Conservation (phyloP, 148 eudicot species). For the Camellia sinensis region DNA sequence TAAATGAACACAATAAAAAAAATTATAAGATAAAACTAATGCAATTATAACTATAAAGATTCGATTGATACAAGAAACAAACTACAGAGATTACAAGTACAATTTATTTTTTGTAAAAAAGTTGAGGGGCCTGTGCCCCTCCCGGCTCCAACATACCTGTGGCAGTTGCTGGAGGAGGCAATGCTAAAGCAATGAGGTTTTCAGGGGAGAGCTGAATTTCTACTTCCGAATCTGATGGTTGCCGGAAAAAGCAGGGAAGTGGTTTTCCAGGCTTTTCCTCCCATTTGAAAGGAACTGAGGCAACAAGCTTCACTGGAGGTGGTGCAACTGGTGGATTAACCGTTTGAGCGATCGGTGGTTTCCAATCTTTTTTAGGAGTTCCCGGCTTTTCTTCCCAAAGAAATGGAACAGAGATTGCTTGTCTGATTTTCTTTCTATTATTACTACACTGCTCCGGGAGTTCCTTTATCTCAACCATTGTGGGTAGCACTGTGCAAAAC, state of each 20-base stretch:
- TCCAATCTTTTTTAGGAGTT: slow-evolving; percentile 66
- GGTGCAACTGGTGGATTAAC: slow-evolving; percentile 24
- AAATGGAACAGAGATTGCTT: slow-evolving; percentile 67
- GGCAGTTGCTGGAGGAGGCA: slow-evolving; percentile 19
- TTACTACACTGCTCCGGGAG: slow-evolving; percentile 10
- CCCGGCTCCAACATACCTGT: too few species aligned
- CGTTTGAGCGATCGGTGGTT: slow-evolving; percentile 24
- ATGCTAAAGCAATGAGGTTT: slow-evolving; percentile 24
- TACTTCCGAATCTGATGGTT: slow-evolving; percentile 13
- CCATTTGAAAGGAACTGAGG: slow-evolving; percentile 76
- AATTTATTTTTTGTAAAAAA: too few species aligned
- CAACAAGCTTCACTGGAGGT: slow-evolving; percentile 51
- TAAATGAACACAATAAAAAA: too few species aligned
- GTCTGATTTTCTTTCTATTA: slow-evolving; percentile 37
- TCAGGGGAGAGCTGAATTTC: slow-evolving; percentile 15
- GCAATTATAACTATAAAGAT: too few species aligned
- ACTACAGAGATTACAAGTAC: too few species aligned
- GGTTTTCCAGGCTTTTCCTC: slow-evolving; percentile 94
- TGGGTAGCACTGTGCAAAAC: not conserved
- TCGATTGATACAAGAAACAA: too few species aligned
- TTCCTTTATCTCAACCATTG: slow-evolving; percentile 42
- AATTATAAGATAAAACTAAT: too few species aligned
- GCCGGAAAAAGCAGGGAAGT: slow-evolving; percentile 42
- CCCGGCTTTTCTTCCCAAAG: slow-evolving; percentile 94
- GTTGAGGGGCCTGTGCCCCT: too few species aligned